Evolutionary conservation across 2,329 filamentous ascomycete species (phyloP).

Genomic region (Cladophialophora exuberans): DNA sequence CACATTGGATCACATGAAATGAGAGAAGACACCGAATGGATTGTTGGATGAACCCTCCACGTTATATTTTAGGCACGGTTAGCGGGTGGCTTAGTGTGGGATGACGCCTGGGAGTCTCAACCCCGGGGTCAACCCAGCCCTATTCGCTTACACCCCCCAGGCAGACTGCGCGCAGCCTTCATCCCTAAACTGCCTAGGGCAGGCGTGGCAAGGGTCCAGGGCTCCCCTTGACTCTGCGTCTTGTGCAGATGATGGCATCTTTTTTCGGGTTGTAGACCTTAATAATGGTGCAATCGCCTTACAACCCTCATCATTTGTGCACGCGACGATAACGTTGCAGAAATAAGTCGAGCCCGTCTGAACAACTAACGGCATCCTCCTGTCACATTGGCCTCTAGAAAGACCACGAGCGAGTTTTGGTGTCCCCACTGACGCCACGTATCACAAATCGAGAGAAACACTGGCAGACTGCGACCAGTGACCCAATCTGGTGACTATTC

Average conservation of each 20-base stretch:
- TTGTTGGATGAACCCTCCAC: not conserved
- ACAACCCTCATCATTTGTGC: constrained; percentile 2
- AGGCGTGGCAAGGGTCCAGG: too few species aligned
- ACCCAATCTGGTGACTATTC: constrained; percentile 13
- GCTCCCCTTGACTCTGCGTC: too few species aligned
- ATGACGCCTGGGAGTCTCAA: too few species aligned
- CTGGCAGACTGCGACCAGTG: constrained; percentile 4
- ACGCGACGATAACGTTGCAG: constrained; percentile 1
- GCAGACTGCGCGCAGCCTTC: not conserved
- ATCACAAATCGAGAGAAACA: not conserved
- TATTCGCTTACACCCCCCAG: not conserved
- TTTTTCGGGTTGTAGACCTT: too few species aligned
- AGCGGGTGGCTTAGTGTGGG: too few species aligned
- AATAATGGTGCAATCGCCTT: constrained; percentile 3
- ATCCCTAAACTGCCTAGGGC: too few species aligned
- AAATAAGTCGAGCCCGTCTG: not conserved
- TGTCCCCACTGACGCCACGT: constrained; percentile 3
- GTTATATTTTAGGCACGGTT: too few species aligned
- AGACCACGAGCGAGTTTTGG: not conserved
- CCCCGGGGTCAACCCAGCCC: too few species aligned
- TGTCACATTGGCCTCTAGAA: not conserved
- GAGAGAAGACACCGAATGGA: not conserved
- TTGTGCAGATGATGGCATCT: constrained; percentile 8
- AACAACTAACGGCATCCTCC: not conserved
- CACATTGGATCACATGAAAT: not conserved